Conservation (phyloP, 2,329 filamentous ascomycete species). For the Claviceps purpurea region DNA sequence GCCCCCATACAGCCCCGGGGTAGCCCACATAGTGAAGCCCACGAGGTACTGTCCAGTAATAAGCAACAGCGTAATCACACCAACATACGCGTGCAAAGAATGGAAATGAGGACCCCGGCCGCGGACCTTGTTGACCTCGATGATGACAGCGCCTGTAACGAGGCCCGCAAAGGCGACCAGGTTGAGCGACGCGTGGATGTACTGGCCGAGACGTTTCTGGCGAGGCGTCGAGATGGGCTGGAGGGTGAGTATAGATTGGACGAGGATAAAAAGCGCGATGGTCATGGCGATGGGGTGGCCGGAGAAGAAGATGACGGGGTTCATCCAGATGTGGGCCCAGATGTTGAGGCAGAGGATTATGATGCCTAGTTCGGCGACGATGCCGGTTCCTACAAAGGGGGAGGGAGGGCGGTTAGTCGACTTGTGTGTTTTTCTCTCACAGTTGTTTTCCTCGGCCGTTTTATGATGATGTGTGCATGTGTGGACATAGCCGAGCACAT, state of each 20-base stretch:
- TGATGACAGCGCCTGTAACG: constrained; percentile 52
- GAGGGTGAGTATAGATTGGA: constrained; percentile 69
- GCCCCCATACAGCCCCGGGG: constrained; percentile 62
- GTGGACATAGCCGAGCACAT: too few relatives aligned
- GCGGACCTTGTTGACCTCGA: constrained; percentile 72
- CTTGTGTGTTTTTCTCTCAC: too few relatives aligned
- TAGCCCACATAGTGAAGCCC: constrained; percentile 71
- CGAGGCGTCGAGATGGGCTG: constrained; percentile 64
- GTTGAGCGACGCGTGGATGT: constrained; percentile 58
- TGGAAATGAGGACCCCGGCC: constrained; percentile 60
- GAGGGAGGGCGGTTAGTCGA: too few relatives aligned
- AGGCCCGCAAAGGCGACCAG: constrained; percentile 48
- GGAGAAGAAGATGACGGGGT: constrained; percentile 67
- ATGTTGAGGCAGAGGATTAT: constrained; percentile 63
- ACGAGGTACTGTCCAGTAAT: constrained; percentile 62
- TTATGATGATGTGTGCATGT: too few relatives aligned
- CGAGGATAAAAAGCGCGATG: constrained; percentile 57
- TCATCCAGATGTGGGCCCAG: constrained; percentile 63
- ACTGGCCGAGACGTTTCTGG: constrained; percentile 54
- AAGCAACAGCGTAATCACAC: constrained; percentile 58
- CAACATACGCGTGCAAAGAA: constrained; percentile 69
- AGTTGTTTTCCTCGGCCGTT: too few relatives aligned
- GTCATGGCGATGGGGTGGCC: constrained; percentile 65
- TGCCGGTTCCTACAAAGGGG: constrained; percentile 52
- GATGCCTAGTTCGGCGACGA: constrained; percentile 66